Evolutionary conservation across 306 rosid genomes (phyloP), one percentile per base, ranked within the genome.

Genomic region (Cucurbita ficifolia): DNA sequence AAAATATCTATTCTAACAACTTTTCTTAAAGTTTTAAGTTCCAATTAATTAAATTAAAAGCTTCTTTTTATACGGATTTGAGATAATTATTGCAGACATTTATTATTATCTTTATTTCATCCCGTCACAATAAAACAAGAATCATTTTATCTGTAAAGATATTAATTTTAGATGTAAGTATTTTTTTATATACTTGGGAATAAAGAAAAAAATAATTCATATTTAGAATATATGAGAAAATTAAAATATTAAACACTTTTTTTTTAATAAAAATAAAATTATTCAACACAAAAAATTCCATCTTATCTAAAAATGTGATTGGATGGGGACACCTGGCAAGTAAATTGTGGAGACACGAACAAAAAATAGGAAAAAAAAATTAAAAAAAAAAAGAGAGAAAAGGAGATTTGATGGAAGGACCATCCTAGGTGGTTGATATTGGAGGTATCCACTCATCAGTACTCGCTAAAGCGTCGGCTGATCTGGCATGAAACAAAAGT

Each of bases 391-490:
- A 18, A 40, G 10, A 42, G 14, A 64, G 10, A 36, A 61, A 61
- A 4, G 16, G 2, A 62, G 50, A 63, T 63, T 39, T 39, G 70
- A 63, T 63, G 35, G 50, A 49, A 45, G 72, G 19, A 67, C 72
- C 53, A 65, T 65, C 72, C 53, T 19, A 65, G 72, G 72, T 65
- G 72, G 72, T 45, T 19, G 5, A 40, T 65, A 65, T 21, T 65
- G 72, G 54, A 65, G 38, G 10, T 6, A 19, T 65, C 72, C 70
- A 63, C 70, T 40, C 35, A 40, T 63, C 70, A 63, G 33, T 40
- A 43, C 54, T 21, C 6, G 6, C 72, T 6, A 12, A 45, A 42
- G 11, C 11, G 18, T 43, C 13, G 10, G 72, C 72, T 65, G 53
- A 65, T 46, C 72, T 65, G 72, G 72, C 72, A 43, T 2, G 0